phyloP scores from a whole-genome alignment of 495 filamentous ascomycete species.

The Halenospora varia region DNA sequence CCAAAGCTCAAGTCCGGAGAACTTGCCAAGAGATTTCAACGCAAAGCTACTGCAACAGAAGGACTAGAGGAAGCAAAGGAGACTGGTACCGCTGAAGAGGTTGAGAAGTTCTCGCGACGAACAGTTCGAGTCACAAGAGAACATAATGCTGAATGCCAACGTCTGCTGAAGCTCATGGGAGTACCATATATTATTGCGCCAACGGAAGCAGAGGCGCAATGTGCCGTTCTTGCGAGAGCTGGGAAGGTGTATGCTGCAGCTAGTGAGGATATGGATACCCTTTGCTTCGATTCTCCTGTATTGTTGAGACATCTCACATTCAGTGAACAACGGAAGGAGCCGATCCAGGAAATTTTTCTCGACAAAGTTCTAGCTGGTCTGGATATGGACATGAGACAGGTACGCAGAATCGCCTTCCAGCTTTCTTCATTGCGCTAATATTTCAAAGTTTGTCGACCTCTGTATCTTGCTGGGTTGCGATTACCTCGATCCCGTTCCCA shows the following conservation, averaged over 20 bases:
- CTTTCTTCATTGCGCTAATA: background rate
- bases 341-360: slow-evolving; percentile 91
- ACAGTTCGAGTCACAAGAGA: slow-evolving; percentile 94
- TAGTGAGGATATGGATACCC: slow-evolving; percentile 97
- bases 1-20: slow-evolving; percentile 97
- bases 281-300: slow-evolving; percentile 92
- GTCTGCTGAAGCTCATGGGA: slow-evolving; percentile 87
- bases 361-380: slow-evolving; percentile 80
- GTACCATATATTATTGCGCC: slow-evolving; percentile 93
- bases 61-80: slow-evolving; percentile 93
- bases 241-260: slow-evolving; percentile 97
- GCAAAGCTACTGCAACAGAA: slow-evolving; percentile 84
- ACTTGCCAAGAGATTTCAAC: slow-evolving; percentile 85
- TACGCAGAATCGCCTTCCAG: slow-evolving; percentile 27
- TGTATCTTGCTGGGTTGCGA: slow-evolving; percentile 98
- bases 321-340: slow-evolving; percentile 94
- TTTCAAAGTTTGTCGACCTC: slow-evolving; percentile 84
- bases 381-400: slow-evolving; percentile 79
- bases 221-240: slow-evolving; percentile 82
- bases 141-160: slow-evolving; percentile 93
- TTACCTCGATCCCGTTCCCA: slow-evolving; percentile 93
- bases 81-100: slow-evolving; percentile 91
- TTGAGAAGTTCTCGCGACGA: slow-evolving; percentile 95
- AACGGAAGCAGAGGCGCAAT: slow-evolving; percentile 96
- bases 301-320: slow-evolving; percentile 91